Conservation (phyloP, 176 grass and related monocot species). For the Coix lacrymajobi region DNA sequence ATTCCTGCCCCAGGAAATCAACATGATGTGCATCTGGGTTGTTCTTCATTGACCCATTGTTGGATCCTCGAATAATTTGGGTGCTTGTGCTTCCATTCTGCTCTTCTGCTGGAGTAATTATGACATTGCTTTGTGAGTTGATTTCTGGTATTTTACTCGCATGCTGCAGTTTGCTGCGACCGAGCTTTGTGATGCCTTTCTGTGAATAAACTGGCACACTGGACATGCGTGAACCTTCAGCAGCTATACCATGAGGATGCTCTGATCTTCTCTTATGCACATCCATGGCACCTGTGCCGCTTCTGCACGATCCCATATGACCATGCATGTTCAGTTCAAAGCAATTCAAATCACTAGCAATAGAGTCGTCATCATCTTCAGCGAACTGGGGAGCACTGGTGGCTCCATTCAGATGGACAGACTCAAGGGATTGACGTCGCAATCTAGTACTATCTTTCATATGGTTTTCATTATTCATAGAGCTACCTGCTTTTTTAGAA, state of each 20-base stretch:
- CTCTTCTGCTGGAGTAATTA: slow-evolving; percentile 7
- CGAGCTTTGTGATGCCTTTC: not conserved
- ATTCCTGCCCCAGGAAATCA: slow-evolving; percentile 33
- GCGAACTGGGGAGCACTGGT: slow-evolving; percentile 69
- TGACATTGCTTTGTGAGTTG: not conserved
- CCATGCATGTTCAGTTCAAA: slow-evolving; percentile 71
- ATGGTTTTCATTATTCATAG: slow-evolving; percentile 21
- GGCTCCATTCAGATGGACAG: slow-evolving; percentile 75
- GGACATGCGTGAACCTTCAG: slow-evolving; percentile 23
- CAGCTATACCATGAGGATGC: slow-evolving; percentile 22
- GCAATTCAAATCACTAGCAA: slow-evolving; percentile 83
- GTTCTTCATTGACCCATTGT: slow-evolving; percentile 1
- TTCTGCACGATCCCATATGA: slow-evolving; percentile 3
- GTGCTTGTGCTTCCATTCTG: slow-evolving; percentile 12
- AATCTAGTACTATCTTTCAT: slow-evolving; percentile 35
- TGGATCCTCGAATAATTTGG: slow-evolving; percentile 12
- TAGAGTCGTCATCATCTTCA: slow-evolving; percentile 69
- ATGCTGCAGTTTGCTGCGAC: slow-evolving; percentile 32
- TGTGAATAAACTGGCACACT: not conserved
- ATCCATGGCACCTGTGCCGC: slow-evolving; percentile 6
- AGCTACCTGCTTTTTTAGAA: slow-evolving; percentile 27
- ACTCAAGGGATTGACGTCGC: slow-evolving; percentile 79
- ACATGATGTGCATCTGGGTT: slow-evolving; percentile 4
- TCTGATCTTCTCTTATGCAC: slow-evolving; percentile 30
- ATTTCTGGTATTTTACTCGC: slow-evolving; percentile 15